These are phyloP conservation scores for Candida oleophila DNA, from an alignment of 805 yeast genomes.

Conservation along the genomic window DNA sequence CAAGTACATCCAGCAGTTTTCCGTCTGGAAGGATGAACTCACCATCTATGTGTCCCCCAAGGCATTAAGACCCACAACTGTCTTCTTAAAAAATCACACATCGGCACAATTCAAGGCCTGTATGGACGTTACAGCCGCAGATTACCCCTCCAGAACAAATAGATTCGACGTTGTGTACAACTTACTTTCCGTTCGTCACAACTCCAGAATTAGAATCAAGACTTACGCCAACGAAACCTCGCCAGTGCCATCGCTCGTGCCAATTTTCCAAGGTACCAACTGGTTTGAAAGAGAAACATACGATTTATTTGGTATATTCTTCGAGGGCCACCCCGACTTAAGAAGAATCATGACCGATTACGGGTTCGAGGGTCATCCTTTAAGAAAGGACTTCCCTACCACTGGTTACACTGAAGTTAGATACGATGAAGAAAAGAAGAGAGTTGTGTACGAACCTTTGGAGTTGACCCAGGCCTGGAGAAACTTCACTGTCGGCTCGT, in stretches of 20 bases:
- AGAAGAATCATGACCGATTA: constrained; percentile 89
- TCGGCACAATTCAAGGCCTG: constrained; percentile 77
- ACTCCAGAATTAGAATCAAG: constrained; percentile 84
- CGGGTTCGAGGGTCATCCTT: constrained; percentile 90
- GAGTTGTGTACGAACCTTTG: constrained; percentile 85
- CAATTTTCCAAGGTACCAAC: constrained; percentile 74
- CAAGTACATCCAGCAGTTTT: constrained; percentile 76
- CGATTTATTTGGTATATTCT: constrained; percentile 83
- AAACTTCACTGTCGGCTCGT: constrained; percentile 83
- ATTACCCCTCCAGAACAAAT: constrained; percentile 79
- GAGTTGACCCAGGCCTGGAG: constrained; percentile 92
- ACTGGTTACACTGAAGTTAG: constrained; percentile 89
- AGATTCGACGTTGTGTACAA: constrained; percentile 88
- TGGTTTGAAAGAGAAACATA: constrained; percentile 92
- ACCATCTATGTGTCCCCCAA: constrained; percentile 72
- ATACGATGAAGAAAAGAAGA: constrained; percentile 87
- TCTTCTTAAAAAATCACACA: constrained; percentile 74
- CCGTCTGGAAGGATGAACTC: constrained; percentile 90
- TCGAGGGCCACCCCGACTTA: constrained; percentile 86
- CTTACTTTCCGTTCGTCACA: constrained; percentile 75
- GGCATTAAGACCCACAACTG: constrained; percentile 68
- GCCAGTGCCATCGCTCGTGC: constrained; percentile 77
- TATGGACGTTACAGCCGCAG: constrained; percentile 83
- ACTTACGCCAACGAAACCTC: constrained; percentile 83
- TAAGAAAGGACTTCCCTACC: constrained; percentile 90